Evolutionary conservation across 2,329 filamentous ascomycete genomes (phyloP), one percentile per base, ranked within the genome.

Genomic region (Lecanicillium sp.): DNA sequence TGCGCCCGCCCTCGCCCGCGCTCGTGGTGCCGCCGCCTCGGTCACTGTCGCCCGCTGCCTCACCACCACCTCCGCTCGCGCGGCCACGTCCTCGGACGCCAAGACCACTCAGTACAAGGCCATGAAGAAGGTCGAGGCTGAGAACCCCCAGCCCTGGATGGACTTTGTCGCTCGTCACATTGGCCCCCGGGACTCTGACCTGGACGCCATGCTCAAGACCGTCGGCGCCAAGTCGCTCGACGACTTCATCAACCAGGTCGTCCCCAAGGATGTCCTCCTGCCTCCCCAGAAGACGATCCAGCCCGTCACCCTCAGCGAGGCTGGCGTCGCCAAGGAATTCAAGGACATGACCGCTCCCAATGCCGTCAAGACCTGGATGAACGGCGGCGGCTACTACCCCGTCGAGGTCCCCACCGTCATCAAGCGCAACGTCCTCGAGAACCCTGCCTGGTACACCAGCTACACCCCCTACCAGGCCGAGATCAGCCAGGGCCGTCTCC

Each of bases 401-500:
- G 90, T 87, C n/a, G 75, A 83, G 49, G 83, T 86, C 1, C 90
- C 90, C 4, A 77, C 87, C 40, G 89, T 96, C 41, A 94, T 97
- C 59, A 87, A 92, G 70, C 76, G 89, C 49, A 96, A 96, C 58
- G 74, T 97, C 4, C 68, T 97, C 42, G 88, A 97, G 70, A 90
- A 84, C 59, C 90, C 90, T 5, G 88, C 82, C 9, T 97, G 90
- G 90, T 97, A 97, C 61, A 97, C 90, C 29, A 95, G 88, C 65
- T 96, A 97, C 62, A 96, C 90, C 0, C 90, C 90, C 13, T 97
- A 96, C 64, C 90, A 97, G 66, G 84, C 90, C 3, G 90, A 97
- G 66, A 95, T 97, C 68, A 95, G 88, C 59, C 90, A 97, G 65
- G 90, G 90, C 27, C 81, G 90, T 40, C 65, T 97, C 45, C 87